These are phyloP conservation scores for Zygoascus biomembranicola DNA, from an alignment of 805 yeast species.

Conservation along the genomic window DNA sequence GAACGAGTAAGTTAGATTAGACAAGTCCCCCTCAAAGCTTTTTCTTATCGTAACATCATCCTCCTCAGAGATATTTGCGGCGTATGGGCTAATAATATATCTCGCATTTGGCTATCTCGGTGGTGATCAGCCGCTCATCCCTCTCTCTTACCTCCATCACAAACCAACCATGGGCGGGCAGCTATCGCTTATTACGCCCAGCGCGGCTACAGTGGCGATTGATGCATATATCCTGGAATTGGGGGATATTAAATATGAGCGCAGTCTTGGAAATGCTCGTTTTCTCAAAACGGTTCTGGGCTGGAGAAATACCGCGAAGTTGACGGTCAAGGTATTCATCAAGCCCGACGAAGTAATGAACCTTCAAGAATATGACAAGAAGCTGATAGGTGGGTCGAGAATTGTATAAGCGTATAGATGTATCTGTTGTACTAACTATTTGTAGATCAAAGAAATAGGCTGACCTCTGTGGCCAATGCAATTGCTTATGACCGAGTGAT, in stretches of 20 bases:
- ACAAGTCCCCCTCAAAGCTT: no score
- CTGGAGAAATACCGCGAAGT: conserved; percentile 41
- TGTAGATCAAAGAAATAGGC: conserved; percentile 25
- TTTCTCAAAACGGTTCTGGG: conserved; percentile 80
- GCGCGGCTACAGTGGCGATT: conserved; percentile 79
- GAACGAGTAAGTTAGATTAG: not conserved
- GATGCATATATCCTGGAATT: conserved; percentile 83
- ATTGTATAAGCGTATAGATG: not conserved
- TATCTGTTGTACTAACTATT: not conserved
- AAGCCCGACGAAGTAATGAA: conserved; percentile 47
- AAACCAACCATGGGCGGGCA: conserved; percentile 65
- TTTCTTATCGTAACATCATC: no score
- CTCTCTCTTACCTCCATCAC: not conserved
- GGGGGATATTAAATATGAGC: conserved; percentile 63
- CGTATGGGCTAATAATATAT: not conserved
- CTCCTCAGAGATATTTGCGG: no score
- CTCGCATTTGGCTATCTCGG: not conserved
- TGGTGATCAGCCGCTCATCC: not conserved
- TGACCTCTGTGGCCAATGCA: conserved; percentile 51
- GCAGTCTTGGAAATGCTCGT: conserved; percentile 69
- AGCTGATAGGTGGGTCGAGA: conserved; percentile 17
- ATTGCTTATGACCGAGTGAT: conserved; percentile 65
- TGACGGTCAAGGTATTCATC: conserved; percentile 73
- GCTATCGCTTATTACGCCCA: conserved; percentile 73
- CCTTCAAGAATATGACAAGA: conserved; percentile 15